phyloP scores from a whole-genome alignment of 2,329 filamentous ascomycete species.

The Hypoxylon sp. region DNA sequence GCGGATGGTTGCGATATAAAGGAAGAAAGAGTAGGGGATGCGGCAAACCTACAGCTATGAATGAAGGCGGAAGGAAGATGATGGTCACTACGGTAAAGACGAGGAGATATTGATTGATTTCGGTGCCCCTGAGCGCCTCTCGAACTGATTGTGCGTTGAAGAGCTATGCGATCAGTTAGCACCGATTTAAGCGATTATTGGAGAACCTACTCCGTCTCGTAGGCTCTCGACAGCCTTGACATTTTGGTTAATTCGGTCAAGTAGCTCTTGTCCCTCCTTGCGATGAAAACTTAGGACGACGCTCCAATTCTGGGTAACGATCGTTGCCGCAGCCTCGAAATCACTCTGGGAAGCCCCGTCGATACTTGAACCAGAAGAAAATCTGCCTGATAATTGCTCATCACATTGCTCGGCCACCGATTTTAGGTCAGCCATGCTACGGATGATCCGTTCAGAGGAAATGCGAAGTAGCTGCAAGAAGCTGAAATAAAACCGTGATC shows the following conservation, averaged over 20 bases:
- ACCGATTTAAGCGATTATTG: neutral
- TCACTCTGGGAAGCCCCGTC: neutral
- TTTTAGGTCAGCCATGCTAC: neutral
- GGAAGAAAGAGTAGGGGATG: neutral
- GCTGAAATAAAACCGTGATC: neutral
- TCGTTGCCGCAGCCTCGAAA: neutral
- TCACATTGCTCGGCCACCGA: neutral
- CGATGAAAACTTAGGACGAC: neutral
- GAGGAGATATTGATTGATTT: neutral
- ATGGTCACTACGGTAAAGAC: neutral
- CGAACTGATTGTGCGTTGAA: neutral
- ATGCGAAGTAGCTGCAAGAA: neutral
- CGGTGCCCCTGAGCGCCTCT: neutral
- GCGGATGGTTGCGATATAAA: neutral
- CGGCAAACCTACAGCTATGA: neutral
- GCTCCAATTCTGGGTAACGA: neutral
- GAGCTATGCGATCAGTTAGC: neutral
- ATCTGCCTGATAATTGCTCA: neutral
- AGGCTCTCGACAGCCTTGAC: neutral
- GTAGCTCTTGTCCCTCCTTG: neutral
- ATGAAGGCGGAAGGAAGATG: neutral
- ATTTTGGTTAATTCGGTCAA: neutral
- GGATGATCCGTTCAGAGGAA: neutral
- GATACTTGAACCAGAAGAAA: neutral
- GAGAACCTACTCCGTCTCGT: neutral